Conservation (phyloP, 2,329 filamentous ascomycete species). For the Reticulascus tulasneorum region DNA sequence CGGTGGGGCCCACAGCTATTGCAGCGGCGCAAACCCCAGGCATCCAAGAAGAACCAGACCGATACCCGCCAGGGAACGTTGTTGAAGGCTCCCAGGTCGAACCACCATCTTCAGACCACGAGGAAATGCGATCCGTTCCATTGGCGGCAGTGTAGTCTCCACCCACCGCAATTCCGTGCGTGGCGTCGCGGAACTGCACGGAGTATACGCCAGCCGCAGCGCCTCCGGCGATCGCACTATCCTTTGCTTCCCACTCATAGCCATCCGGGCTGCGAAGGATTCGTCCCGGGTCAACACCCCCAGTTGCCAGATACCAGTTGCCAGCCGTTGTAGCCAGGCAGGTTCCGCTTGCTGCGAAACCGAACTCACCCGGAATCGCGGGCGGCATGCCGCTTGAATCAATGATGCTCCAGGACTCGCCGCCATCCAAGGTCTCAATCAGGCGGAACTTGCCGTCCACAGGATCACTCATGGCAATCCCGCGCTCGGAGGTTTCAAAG, state of each 20-base stretch:
- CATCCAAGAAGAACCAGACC: conserved; percentile 26
- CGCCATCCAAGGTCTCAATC: conserved; percentile 25
- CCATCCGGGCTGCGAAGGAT: conserved; percentile 23
- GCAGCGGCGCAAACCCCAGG: conserved; percentile 19
- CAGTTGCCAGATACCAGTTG: conserved; percentile 24
- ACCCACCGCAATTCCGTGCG: conserved; percentile 23
- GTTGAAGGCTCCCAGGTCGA: conserved; percentile 21
- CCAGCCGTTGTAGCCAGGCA: conserved; percentile 24
- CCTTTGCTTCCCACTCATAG: conserved; percentile 20
- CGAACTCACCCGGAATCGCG: conserved; percentile 23
- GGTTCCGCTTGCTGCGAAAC: conserved; percentile 29
- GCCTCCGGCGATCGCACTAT: conserved; percentile 21
- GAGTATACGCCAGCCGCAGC: conserved; percentile 26
- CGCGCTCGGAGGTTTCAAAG: conserved; percentile 20
- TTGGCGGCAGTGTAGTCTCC: conserved; percentile 24
- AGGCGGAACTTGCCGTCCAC: conserved; percentile 27
- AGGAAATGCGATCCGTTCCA: conserved; percentile 17
- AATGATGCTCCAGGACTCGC: conserved; percentile 20
- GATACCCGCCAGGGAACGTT: conserved; percentile 25
- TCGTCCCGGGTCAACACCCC: conserved; percentile 23
- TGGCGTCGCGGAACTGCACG: conserved; percentile 24
- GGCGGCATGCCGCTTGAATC: conserved; percentile 20
- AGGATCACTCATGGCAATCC: conserved; percentile 27
- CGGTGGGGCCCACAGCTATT: conserved; percentile 27
- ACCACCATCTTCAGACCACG: conserved; percentile 26